Conservation (phyloP, 495 filamentous ascomycete genomes). For the Tuber borchii region DNA sequence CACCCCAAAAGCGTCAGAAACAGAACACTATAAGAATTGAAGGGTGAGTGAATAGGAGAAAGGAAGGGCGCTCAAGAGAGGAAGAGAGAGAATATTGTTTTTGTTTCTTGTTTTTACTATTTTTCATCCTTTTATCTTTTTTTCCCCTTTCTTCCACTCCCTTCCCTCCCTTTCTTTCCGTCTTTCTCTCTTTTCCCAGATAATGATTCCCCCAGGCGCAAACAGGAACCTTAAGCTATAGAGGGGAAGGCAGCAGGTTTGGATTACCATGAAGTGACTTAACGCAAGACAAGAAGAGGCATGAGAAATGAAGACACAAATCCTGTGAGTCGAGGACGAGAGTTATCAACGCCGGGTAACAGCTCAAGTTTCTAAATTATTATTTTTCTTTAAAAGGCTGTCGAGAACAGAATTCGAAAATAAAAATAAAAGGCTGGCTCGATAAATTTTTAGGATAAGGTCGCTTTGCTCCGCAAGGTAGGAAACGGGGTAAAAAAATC, state of each 20-base stretch:
- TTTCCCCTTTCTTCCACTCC: not conserved
- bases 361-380: not conserved
- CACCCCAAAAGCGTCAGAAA: slow-evolving; percentile 18
- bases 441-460: not conserved
- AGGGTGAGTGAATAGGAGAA: not conserved
- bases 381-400: not conserved
- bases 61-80: slow-evolving; percentile 12
- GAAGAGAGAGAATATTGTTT: not conserved
- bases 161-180: not conserved
- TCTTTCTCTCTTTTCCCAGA: not conserved
- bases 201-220: not conserved
- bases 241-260: not conserved
- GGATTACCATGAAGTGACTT: slow-evolving; percentile 37
- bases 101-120: not conserved
- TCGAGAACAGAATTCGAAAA: not conserved
- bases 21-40: slow-evolving; percentile 8
- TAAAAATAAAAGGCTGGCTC: not conserved
- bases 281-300: slow-evolving; percentile 38
- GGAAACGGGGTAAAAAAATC: slow-evolving; percentile 7
- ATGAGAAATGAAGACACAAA: slow-evolving; percentile 33
- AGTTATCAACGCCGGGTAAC: slow-evolving; percentile 35
- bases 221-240: not conserved
- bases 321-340: slow-evolving; percentile 18
- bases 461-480: not conserved
- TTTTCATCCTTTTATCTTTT: not conserved